phyloP scores from a whole-genome alignment of 2,329 filamentous ascomycete species.

The Plectosphaerella plurivora region DNA sequence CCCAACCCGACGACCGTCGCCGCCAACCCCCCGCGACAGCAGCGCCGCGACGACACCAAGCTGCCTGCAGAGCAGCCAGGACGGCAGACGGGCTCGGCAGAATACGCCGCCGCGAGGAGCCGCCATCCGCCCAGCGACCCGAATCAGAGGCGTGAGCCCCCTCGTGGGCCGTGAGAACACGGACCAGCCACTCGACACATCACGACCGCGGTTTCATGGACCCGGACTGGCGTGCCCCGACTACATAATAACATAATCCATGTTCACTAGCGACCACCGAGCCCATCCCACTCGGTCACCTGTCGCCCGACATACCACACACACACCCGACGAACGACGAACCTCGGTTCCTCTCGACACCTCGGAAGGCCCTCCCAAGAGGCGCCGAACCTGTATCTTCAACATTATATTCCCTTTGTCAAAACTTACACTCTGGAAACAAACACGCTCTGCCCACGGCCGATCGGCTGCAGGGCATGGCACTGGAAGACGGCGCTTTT shows the following conservation, averaged over 20 bases:
- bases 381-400: too few species aligned
- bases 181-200: slow-evolving; percentile 1
- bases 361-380: too few species aligned
- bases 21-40: slow-evolving; percentile 16
- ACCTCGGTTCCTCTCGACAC: neutral
- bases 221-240: neutral
- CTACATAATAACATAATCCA: neutral
- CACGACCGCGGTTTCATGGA: neutral
- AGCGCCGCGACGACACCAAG: slow-evolving; percentile 51
- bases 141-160: slow-evolving; percentile 30
- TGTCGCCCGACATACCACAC: neutral
- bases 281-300: too few species aligned
- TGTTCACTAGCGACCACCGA: too few species aligned
- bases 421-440: slow-evolving; percentile 2
- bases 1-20: slow-evolving; percentile 15
- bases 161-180: slow-evolving; percentile 15
- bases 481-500: slow-evolving; percentile 1
- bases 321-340: slow-evolving; percentile 2
- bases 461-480: slow-evolving; percentile 4
- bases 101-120: slow-evolving; percentile 44
- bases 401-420: neutral
- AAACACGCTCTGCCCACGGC: neutral
- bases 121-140: slow-evolving; percentile 41
- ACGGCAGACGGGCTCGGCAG: slow-evolving; percentile 43
- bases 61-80: slow-evolving; percentile 55